Evolutionary conservation across 169 alveolate species (phyloP).

Genomic region (Cryptosporidium muris): DNA sequence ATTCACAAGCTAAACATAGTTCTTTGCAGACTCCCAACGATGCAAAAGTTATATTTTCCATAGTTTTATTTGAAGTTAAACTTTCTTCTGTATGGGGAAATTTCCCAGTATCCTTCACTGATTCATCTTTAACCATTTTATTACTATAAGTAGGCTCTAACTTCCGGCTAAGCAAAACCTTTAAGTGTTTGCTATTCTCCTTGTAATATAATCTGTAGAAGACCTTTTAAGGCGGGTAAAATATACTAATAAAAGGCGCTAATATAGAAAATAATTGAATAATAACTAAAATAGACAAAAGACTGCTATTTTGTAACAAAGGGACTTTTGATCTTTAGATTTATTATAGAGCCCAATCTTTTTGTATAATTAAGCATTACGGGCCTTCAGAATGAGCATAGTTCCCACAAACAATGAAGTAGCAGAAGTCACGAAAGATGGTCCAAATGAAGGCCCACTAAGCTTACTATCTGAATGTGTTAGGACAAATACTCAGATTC

Average conservation of each 20-base stretch:
- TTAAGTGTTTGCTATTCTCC: too few species aligned
- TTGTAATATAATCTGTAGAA: too few species aligned
- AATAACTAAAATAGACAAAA: too few species aligned
- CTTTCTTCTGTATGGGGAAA: not conserved
- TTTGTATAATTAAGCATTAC: too few species aligned
- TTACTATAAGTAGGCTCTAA: not conserved
- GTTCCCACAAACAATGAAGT: conserved; percentile 3
- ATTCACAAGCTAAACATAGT: conserved; percentile 89
- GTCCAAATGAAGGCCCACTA: conserved; percentile 95
- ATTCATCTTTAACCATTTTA: not conserved
- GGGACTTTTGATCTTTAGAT: too few species aligned
- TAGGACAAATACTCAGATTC: conserved; percentile 93
- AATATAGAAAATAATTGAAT: too few species aligned
- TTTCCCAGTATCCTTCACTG: not conserved
- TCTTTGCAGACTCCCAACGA: conserved; percentile 94
- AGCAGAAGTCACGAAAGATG: conserved; percentile 83
- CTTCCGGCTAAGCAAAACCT: too few species aligned
- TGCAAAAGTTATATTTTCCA: conserved; percentile 80
- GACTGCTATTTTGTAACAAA: too few species aligned
- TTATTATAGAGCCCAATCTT: too few species aligned
- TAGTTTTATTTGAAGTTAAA: not conserved
- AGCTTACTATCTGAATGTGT: conserved; percentile 93
- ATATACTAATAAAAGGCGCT: too few species aligned
- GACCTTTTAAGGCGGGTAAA: too few species aligned
- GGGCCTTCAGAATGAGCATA: too few species aligned